phyloP scores from a whole-genome alignment of 1,284 basidiomycete genomes.

The Melampsora larici-populina region DNA sequence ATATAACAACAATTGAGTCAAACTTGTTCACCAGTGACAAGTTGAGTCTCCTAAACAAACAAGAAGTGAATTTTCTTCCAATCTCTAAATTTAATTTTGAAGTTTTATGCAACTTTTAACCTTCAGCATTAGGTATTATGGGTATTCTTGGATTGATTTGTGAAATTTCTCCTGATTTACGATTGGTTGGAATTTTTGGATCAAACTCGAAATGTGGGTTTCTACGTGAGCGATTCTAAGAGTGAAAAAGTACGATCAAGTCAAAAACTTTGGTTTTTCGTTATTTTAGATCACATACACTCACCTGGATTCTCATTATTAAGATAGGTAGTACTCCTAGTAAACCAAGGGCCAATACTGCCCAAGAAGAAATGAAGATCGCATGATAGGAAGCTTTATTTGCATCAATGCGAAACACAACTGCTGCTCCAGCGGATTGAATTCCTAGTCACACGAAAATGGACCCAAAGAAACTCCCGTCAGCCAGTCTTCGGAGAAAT shows the following conservation, averaged over 20 bases:
- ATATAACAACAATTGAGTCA: no score
- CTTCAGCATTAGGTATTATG: neutral
- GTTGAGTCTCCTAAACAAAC: no score
- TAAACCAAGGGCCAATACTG: constrained; percentile 21
- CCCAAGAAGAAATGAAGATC: constrained; percentile 43
- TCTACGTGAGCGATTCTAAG: neutral
- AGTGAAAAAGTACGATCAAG: neutral
- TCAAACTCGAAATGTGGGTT: neutral
- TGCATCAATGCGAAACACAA: constrained; percentile 37
- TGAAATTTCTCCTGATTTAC: neutral
- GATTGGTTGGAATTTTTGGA: neutral
- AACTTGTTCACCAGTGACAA: no score
- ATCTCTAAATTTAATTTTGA: no score
- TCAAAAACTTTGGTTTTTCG: neutral
- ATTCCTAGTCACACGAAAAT: constrained; percentile 5
- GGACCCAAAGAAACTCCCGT: neutral
- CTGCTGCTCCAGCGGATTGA: constrained; percentile 41
- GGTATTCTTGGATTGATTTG: neutral
- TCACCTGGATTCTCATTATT: constrained; percentile 35
- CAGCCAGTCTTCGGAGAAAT: neutral
- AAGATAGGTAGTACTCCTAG: constrained; percentile 22
- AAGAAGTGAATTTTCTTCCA: no score
- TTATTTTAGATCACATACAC: neutral
- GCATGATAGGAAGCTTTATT: constrained; percentile 41
- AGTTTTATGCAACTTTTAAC: neutral